Conservation (phyloP, 1,139 yeast species). For the Suhomyces taliae region DNA sequence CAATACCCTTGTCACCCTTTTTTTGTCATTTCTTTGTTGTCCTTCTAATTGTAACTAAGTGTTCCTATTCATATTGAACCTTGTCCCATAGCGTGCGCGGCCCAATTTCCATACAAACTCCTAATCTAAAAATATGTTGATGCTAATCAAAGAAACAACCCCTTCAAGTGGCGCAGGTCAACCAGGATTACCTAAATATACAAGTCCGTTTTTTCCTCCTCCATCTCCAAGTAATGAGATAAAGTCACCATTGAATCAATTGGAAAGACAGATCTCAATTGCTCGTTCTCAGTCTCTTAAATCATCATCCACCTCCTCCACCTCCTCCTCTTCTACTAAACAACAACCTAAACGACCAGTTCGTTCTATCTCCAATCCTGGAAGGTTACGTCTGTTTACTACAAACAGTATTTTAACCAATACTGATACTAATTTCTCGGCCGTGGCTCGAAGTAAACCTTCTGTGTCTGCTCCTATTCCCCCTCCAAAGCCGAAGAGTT, state of each 20-base stretch:
- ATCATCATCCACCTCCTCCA: neutral
- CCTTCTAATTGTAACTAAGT: too few relatives aligned
- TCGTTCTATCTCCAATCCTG: conserved; percentile 6
- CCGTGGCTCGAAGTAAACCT: neutral
- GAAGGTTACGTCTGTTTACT: neutral
- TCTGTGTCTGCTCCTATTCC: neutral
- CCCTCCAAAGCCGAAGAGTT: neutral
- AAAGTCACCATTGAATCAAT: conserved; percentile 14
- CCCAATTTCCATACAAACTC: conserved; percentile 3
- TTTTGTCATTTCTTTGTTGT: too few relatives aligned
- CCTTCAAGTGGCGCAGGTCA: conserved; percentile 1
- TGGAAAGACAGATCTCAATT: conserved; percentile 16
- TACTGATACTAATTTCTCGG: neutral
- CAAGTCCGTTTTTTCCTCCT: neutral
- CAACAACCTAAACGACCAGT: neutral
- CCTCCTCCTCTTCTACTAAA: neutral
- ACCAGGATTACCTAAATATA: neutral
- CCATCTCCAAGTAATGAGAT: conserved; percentile 4
- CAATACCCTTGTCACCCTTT: too few relatives aligned
- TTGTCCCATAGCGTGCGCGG: neutral
- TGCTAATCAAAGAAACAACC: conserved; percentile 3
- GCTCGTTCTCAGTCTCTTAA: conserved; percentile 13
- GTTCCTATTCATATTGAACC: too few relatives aligned
- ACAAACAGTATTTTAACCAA: neutral
- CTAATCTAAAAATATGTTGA: conserved; percentile 10